These are phyloP conservation scores for Lactarius hatsudake DNA, from an alignment of 768 basidiomycete genomes.

Conservation along the genomic window DNA sequence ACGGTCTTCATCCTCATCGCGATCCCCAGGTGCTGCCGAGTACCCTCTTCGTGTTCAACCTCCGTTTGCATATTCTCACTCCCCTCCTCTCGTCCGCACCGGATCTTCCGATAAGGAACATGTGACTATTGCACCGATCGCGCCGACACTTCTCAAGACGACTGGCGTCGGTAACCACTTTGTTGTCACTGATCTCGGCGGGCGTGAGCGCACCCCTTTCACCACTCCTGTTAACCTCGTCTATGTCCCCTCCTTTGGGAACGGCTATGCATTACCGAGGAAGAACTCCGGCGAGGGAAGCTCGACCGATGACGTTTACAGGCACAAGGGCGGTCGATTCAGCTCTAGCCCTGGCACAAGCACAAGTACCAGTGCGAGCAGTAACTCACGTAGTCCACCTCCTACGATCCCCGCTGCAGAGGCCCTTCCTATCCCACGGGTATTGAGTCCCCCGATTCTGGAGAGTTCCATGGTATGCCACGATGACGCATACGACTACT, in stretches of 20 bases:
- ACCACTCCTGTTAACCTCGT: conserved; percentile 63
- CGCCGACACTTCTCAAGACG: conserved; percentile 86
- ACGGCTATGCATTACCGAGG: conserved; percentile 31
- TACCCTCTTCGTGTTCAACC: conserved; percentile 28
- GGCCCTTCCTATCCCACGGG: conserved; percentile 17
- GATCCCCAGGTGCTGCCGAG: conserved; percentile 26
- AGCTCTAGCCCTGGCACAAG: conserved; percentile 35
- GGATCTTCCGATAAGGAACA: conserved; percentile 46
- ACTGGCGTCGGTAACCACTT: conserved; percentile 47
- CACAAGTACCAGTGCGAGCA: conserved; percentile 25
- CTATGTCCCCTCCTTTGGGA: conserved; percentile 55
- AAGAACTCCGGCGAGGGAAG: conserved; percentile 28
- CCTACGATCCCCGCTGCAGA: conserved; percentile 22
- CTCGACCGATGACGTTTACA: conserved; percentile 36
- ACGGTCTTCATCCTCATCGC: conserved; percentile 42
- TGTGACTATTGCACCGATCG: conserved; percentile 69
- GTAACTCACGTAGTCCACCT: conserved; percentile 20
- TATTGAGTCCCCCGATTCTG: conserved; percentile 14
- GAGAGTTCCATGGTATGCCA: conserved; percentile 15
- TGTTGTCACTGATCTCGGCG: conserved; percentile 32
- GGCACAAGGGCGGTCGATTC: conserved; percentile 38
- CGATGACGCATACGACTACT: conserved; percentile 20
- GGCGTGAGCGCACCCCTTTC: conserved; percentile 23
- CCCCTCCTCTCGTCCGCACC: conserved; percentile 35
- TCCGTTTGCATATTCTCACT: conserved; percentile 25